Conservation (phyloP, 345 rosid genomes). For the Lumnitzera littorea region DNA sequence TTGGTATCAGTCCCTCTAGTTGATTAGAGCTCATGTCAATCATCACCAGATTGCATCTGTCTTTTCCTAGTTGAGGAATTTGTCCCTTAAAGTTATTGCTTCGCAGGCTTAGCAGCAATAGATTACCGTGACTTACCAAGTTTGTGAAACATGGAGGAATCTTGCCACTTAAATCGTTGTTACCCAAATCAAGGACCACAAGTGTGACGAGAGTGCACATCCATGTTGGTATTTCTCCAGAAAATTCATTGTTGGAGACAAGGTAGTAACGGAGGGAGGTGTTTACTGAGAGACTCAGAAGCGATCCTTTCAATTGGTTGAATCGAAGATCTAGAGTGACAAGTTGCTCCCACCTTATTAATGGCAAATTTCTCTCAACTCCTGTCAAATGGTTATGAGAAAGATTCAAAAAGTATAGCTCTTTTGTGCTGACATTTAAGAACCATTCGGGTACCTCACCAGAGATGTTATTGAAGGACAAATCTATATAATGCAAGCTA, state of each 20-base stretch:
- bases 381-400: not conserved
- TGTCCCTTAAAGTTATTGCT: not conserved
- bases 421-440: not conserved
- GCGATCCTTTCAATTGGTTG: conserved; percentile 2
- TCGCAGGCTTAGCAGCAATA: not conserved
- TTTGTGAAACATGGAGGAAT: not conserved
- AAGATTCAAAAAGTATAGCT: not conserved
- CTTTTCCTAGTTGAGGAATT: not conserved
- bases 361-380: not conserved
- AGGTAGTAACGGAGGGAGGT: not conserved
- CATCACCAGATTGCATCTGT: not conserved
- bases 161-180: not conserved
- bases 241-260: not conserved
- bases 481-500: not conserved
- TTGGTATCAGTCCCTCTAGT: not conserved
- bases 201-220: not conserved
- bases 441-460: conserved; percentile 6
- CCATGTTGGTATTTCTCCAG: conserved; percentile 1
- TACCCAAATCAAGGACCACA: not conserved
- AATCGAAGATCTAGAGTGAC: not conserved
- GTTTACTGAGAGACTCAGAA: not conserved
- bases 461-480: not conserved
- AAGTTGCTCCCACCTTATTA: not conserved
- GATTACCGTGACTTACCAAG: not conserved
- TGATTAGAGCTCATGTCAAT: conserved; percentile 3